Evolutionary conservation across 345 rosid genomes (phyloP).

Genomic region (Eucalyptus cladocalyx): DNA sequence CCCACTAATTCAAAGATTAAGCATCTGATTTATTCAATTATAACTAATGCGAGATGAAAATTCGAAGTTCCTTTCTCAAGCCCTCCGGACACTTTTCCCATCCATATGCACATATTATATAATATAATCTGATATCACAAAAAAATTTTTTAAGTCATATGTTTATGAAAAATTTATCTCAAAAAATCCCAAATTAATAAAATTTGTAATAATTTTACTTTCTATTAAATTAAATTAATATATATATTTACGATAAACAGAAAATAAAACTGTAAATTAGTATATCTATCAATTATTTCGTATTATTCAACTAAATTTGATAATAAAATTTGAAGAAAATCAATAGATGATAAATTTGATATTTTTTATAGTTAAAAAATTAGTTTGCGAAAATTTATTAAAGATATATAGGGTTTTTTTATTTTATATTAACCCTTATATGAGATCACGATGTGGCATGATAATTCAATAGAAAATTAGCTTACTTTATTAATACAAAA

Average conservation of each 20-base stretch:
- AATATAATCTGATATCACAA: not conserved
- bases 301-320: too few relatives aligned
- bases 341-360: not conserved
- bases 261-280: fast-evolving
- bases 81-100: not conserved
- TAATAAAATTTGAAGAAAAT: fast-evolving
- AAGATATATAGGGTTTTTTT: too few relatives aligned
- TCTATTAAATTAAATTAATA: too few relatives aligned
- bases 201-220: not conserved
- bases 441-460: not conserved
- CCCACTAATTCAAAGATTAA: not conserved
- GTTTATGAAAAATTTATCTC: not conserved
- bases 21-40: not conserved
- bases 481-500: not conserved
- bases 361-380: too few relatives aligned
- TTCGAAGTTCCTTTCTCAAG: not conserved
- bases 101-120: not conserved
- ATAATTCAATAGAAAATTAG: not conserved
- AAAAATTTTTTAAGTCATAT: too few relatives aligned
- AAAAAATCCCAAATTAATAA: not conserved
- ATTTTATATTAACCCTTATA: too few relatives aligned
- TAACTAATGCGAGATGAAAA: not conserved
- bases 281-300: too few relatives aligned
- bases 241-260: fast-evolving
- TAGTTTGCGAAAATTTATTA: too few relatives aligned